phyloP scores from a whole-genome alignment of 192 early-diverging fungal genomes.

The Lobosporangium transversale region DNA sequence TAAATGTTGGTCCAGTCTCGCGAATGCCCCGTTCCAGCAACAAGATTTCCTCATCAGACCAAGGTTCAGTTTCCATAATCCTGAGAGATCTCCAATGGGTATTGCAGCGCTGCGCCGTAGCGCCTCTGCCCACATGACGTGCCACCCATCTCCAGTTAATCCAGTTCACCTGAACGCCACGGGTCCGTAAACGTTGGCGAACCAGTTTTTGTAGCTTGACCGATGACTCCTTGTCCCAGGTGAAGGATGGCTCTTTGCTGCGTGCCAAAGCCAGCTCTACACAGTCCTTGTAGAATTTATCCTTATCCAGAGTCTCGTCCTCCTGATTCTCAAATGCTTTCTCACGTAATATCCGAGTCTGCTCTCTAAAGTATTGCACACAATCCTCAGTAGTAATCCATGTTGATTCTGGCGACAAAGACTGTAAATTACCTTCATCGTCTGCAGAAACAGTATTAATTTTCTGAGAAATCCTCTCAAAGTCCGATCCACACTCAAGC shows the following conservation, averaged over 20 bases:
- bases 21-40: constrained; percentile 37
- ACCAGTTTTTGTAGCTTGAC: constrained; percentile 44
- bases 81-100: constrained; percentile 30
- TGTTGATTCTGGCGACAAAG: background rate
- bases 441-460: background rate
- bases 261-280: constrained; percentile 23
- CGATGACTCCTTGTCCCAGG: constrained; percentile 33
- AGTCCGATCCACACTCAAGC: constrained; percentile 25
- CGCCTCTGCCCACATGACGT: constrained; percentile 32
- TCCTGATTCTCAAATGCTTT: too few relatives aligned
- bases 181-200: constrained; percentile 32
- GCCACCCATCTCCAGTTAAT: constrained; percentile 52
- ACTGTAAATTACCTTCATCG: background rate
- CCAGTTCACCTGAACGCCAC: constrained; percentile 40
- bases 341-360: background rate
- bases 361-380: constrained; percentile 13
- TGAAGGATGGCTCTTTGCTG: constrained; percentile 15
- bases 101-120: constrained; percentile 20
- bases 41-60: constrained; percentile 29
- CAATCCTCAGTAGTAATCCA: constrained; percentile 12
- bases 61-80: constrained; percentile 5
- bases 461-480: constrained; percentile 21
- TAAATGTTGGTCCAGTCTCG: constrained; percentile 26
- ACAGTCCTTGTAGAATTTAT: constrained; percentile 14
- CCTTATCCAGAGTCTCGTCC: background rate